phyloP scores from a whole-genome alignment of 2,329 filamentous ascomycete genomes.

The Ramularia collo-cygni region DNA sequence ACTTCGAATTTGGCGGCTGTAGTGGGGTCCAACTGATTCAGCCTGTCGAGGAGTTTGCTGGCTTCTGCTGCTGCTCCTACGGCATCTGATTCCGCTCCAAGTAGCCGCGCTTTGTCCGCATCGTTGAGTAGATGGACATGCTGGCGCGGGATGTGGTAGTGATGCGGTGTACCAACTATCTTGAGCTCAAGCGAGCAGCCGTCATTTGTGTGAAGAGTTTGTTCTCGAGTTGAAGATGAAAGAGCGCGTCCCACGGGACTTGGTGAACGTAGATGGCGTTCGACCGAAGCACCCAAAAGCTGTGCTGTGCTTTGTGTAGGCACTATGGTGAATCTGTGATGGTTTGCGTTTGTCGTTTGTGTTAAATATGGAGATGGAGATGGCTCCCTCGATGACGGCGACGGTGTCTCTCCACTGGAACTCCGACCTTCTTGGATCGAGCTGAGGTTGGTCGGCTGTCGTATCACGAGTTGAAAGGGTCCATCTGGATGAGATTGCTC shows the following conservation, averaged over 20 bases:
- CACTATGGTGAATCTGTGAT: slow-evolving; percentile 15
- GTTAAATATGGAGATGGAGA: slow-evolving; percentile 14
- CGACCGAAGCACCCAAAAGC: slow-evolving; percentile 12
- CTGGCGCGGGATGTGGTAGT: slow-evolving; percentile 18
- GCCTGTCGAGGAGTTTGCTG: slow-evolving; percentile 17
- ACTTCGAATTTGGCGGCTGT: slow-evolving; percentile 26
- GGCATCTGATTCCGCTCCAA: slow-evolving; percentile 23
- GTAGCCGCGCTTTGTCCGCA: slow-evolving; percentile 22
- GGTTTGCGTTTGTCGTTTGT: slow-evolving; percentile 5
- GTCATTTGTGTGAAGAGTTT: background rate
- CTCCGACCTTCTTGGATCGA: slow-evolving; percentile 13
- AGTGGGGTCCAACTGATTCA: slow-evolving; percentile 17
- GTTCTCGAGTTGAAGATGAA: slow-evolving; percentile 5
- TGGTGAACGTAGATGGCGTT: slow-evolving; percentile 14
- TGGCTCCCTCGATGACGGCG: slow-evolving; percentile 17
- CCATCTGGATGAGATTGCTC: slow-evolving; percentile 1
- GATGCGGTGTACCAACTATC: slow-evolving; percentile 15
- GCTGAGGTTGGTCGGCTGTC: slow-evolving; percentile 13
- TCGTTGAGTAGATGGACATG: slow-evolving; percentile 24
- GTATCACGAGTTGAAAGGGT: slow-evolving; percentile 17
- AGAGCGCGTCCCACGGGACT: slow-evolving; percentile 14
- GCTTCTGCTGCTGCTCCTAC: slow-evolving; percentile 17
- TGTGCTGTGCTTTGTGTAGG: slow-evolving; percentile 12
- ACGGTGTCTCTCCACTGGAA: slow-evolving; percentile 16
- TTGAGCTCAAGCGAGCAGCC: slow-evolving; percentile 20